Evolutionary conservation across 768 basidiomycete genomes (phyloP), one percentile per base, ranked within the genome.

Genomic region (Guyanaporus albipodus): DNA sequence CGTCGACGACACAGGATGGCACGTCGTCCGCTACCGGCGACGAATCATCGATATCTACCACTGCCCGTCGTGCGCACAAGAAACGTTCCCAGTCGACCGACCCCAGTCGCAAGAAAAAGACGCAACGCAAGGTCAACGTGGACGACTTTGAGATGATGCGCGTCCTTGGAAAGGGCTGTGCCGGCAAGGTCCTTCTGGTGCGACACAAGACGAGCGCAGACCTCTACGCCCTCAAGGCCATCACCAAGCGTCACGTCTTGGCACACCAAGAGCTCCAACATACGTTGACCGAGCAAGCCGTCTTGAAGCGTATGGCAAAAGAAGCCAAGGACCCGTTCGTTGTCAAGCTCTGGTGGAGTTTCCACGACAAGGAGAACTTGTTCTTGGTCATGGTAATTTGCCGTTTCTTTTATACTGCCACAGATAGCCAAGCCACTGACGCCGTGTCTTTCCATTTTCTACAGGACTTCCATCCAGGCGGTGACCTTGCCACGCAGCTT

Each of bases 131-230:
- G 67, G 87, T 91, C 27, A 71, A 74, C 35, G 78, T 98, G 48
- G 80, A 91, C 54, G 93, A 97, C 70, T 99, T 99, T 64, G 92
- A 98, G 71, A 90, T 98, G 82, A 83, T 97, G 77, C 80, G 91
- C 14, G 95, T 98, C 26, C 72, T 99, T 11, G 96, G 96, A 15
- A 96, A 93, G 69, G 96, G 96, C 2, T 97, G 94, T 61, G 95
- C 96, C 4, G 96, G 95, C 38, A 96, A 97, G 67, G 95, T 97
- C 15, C 70, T 98, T 32, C 80, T 98, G 44, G 95, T 97, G 38
- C 79, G 82, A 57, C 83, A 95, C 59, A 87, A 87, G 70, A 69
- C 70, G 18, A 80, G 83, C 22, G 54, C 76, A 37, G 80, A 83
- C 44, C 68, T 96, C 39, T 94, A 87, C 63, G 95, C 95, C 28